Evolutionary conservation across 371 early-diverging fungal species (phyloP), one percentile per base, ranked within the genome.

Genomic region (Actinomortierella ambigua): DNA sequence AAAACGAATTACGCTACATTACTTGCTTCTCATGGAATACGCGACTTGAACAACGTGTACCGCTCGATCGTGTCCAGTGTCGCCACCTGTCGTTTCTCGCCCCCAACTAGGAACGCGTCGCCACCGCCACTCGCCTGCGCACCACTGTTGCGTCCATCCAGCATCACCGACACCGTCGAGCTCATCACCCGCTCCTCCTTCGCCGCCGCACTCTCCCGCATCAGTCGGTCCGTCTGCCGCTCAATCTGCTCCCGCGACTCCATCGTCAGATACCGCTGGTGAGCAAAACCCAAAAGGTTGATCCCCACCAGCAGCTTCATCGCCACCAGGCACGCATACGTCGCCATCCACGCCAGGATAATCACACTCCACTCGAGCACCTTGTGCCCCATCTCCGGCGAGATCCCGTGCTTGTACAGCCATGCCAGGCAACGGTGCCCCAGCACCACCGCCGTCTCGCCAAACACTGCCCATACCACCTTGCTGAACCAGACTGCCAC

Each of bases 11-110:
- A 11, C 49, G 22, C 1, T 9, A 15, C 23, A 26, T 20, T 15
- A 7, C 26, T 7, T 15, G 11, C 22, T 0, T 26, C 2, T 68
- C 78, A 95, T 23, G 93, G 94, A 53, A 95, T 94, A 13, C 95
- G 84, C 65, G 93, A 93, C 76, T 91, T 94, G 56, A 94, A 93
- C 82, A 97, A 85, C 28, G 91, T 87, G 78, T 92, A 97, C 23
- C 97, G 83, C 68, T 95, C 95, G 47, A 97, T 90, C 28, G 86
- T 90, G 54, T 95, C 94, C 58, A 97, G 79, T 5, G 88, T 88
- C 59, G 50, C 58, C 3, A 61, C 40, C 44, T 53, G 29, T 3
- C 69, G 44, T 42, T 63, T 66, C 41, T 68, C 68, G 0, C 66
- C 64, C 3, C 62, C 63, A 2, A 60, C 51, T 11, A 59, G 60